These are phyloP conservation scores for Huntiella moniliformis DNA, from an alignment of 2,329 filamentous ascomycete genomes.

Conservation along the genomic window DNA sequence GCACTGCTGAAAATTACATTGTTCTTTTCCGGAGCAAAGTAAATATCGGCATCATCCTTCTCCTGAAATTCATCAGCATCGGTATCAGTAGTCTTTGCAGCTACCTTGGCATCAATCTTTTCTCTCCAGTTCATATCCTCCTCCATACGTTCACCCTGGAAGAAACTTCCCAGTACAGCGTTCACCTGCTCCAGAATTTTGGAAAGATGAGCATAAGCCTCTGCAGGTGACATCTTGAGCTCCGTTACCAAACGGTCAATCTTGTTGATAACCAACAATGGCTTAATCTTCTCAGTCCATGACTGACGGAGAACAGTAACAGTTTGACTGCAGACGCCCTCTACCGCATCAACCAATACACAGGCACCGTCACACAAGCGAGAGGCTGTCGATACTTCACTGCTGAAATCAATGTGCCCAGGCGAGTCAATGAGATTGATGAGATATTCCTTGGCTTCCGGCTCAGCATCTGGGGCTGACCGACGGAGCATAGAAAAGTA, in stretches of 20 bases:
- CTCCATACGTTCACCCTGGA: slow-evolving; percentile 95
- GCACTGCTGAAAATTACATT: slow-evolving; percentile 98
- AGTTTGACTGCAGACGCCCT: slow-evolving; percentile 95
- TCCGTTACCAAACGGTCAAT: slow-evolving; percentile 91
- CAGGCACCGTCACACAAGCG: slow-evolving; percentile 86
- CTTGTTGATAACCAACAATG: slow-evolving; percentile 91
- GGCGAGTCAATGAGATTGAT: slow-evolving; percentile 97
- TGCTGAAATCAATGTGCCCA: slow-evolving; percentile 96
- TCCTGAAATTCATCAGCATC: slow-evolving; percentile 54
- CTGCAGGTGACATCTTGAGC: slow-evolving; percentile 75
- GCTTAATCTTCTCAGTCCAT: slow-evolving; percentile 90
- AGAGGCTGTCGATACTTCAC: slow-evolving; percentile 90
- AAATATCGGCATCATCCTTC: slow-evolving; percentile 86
- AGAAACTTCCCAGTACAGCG: slow-evolving; percentile 91
- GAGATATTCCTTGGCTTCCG: slow-evolving; percentile 71
- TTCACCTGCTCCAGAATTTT: slow-evolving; percentile 92
- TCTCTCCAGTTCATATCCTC: slow-evolving; percentile 94
- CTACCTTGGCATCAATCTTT: slow-evolving; percentile 70
- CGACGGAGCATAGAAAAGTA: slow-evolving; percentile 84
- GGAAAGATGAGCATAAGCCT: slow-evolving; percentile 77
- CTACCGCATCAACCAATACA: slow-evolving; percentile 87
- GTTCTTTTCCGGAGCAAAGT: slow-evolving; percentile 95
- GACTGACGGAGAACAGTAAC: slow-evolving; percentile 89
- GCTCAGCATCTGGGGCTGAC: slow-evolving; percentile 44
- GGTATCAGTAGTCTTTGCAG: slow-evolving; percentile 44